phyloP scores from a whole-genome alignment of 768 basidiomycete genomes.

The Lenzites betulinus region DNA sequence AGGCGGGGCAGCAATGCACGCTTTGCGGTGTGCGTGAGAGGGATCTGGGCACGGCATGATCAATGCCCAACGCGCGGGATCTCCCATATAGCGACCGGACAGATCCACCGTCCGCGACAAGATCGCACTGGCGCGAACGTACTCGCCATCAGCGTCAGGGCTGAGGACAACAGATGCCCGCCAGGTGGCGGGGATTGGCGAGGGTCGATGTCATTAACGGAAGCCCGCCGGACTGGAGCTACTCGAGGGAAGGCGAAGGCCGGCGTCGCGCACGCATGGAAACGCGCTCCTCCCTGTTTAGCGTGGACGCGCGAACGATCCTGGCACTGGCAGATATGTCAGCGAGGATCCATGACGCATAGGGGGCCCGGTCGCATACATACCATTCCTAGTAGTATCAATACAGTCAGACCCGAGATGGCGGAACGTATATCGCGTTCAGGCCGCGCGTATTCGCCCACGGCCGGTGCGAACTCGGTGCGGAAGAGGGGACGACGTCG shows the following conservation, averaged over 20 bases:
- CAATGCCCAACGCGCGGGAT: background rate
- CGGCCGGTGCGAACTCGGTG: conserved; percentile 9
- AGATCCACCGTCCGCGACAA: no score
- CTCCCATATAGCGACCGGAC: no score
- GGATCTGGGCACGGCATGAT: background rate
- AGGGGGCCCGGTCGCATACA: background rate
- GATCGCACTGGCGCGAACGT: background rate
- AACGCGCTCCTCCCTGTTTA: background rate
- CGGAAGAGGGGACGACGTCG: conserved; percentile 32
- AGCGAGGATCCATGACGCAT: background rate
- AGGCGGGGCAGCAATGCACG: no score
- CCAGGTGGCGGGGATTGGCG: background rate
- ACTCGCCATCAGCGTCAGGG: background rate
- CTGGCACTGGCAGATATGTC: background rate
- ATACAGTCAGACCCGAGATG: conserved; percentile 2
- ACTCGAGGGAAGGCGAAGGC: background rate
- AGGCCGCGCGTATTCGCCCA: conserved; percentile 24
- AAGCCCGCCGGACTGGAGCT: background rate
- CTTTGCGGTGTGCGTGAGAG: no score
- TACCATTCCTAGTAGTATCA: no score
- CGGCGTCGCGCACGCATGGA: background rate
- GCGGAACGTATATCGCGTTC: conserved; percentile 20
- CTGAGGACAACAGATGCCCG: background rate
- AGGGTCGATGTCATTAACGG: background rate
- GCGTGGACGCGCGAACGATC: background rate